These are phyloP conservation scores for Neocucurbitaria cava DNA, from an alignment of 2,329 filamentous ascomycete species.

Conservation along the genomic window DNA sequence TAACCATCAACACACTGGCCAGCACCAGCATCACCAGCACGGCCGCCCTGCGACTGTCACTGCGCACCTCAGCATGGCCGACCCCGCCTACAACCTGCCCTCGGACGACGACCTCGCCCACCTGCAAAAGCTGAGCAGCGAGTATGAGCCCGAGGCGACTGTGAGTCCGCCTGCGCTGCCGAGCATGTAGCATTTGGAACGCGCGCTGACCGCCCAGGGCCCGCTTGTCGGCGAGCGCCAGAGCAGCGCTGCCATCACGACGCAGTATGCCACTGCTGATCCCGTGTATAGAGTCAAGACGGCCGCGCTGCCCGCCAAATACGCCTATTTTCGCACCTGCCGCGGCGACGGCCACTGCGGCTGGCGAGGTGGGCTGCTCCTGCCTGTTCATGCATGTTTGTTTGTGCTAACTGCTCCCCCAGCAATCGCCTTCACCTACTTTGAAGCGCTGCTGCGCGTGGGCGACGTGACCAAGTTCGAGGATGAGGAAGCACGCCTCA, in stretches of 20 bases:
- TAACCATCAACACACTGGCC: conserved; percentile 42
- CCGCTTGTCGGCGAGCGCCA: conserved; percentile 81
- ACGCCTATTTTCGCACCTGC: conserved; percentile 85
- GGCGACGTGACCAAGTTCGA: conserved; percentile 70
- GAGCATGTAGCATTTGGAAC: conserved; percentile 9
- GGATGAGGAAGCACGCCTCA: conserved; percentile 75
- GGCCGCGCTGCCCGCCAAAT: conserved; percentile 79
- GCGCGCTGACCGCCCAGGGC: conserved; percentile 64
- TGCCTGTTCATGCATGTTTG: background rate
- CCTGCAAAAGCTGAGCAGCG: conserved; percentile 67
- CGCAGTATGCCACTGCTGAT: conserved; percentile 89
- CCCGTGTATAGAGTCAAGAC: conserved; percentile 87
- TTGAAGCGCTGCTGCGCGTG: conserved; percentile 78
- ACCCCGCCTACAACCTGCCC: conserved; percentile 43
- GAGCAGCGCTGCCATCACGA: conserved; percentile 77
- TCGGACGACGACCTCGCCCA: conserved; percentile 65
- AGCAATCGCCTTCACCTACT: conserved; percentile 95
- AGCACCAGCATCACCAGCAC: conserved; percentile 37
- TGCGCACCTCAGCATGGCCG: conserved; percentile 47
- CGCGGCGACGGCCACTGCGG: conserved; percentile 96
- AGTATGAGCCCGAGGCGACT: conserved; percentile 64
- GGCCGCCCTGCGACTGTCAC: no score
- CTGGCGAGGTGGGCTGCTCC: conserved; percentile 80
- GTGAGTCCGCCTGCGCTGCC: conserved; percentile 51
- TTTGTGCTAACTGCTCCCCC: conserved; percentile 38